Evolutionary conservation across 768 basidiomycete genomes (phyloP), one percentile per base, ranked within the genome.

Genomic region (Kwoniella dejecticola): DNA sequence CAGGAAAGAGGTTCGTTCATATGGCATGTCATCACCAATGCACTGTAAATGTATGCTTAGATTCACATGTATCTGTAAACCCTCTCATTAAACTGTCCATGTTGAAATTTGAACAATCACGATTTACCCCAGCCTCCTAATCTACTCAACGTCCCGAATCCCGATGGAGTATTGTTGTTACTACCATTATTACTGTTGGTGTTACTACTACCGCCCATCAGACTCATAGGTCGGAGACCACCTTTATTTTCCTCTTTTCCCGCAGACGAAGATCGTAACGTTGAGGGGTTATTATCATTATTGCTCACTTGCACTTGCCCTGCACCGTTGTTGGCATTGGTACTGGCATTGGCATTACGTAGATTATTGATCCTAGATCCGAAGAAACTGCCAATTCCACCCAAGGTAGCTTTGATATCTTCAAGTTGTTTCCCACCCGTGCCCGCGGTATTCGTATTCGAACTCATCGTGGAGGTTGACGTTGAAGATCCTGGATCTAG

Each of bases 321-420:
- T n/a, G n/a, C n/a, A n/a, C n/a, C n/a, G n/a, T n/a, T 33, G 4
- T 46, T 13, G 33, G 46, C 19, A 10, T 5, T 44, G 3, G 50
- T 27, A 21, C 4, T 21, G 0, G 8, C 15, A 57, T 30, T 27
- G 15, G 36, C 19, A 6, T 46, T 48, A 48, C 72, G 58, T 15
- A 76, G 67, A 27, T 57, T 66, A 1, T 70, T 71, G 11, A 76
- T 62, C 55, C 66, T 69, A 17, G 55, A 63, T 1, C 76, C 76
- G 31, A 77, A 75, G 60, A 77, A 77, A 54, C 72, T 72, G 1
- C 77, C 77, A 33, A 78, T 74, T 1, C 74, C 76, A 4, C 77
- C 77, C 1, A 79, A 40, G 4, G 77, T 72, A 24, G 70, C 64
- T 27, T 57, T 53, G 46, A 79, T 70, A 30, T 77, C 76, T 3